Evolutionary conservation across 768 basidiomycete species (phyloP), one percentile per base, ranked within the genome.

Genomic region (Lactifluus pinguis): DNA sequence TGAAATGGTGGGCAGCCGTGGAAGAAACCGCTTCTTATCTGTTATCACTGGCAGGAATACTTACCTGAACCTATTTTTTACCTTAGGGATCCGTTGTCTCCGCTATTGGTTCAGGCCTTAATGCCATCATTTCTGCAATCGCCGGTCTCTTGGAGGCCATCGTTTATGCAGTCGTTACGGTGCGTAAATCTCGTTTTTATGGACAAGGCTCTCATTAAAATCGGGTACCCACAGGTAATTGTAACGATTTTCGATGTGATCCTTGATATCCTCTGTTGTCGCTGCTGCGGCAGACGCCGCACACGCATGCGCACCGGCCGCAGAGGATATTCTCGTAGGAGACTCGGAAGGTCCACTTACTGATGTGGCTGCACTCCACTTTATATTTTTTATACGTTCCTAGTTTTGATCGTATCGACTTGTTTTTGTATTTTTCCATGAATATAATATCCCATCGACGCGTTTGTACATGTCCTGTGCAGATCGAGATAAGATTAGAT

Each of bases 181-280:
- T 87, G 65, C 55, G 81, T 57, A 34, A 6, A 30, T 32, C 42
- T 29, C 17, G n/a, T 13, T 49, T 10, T 3, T 17, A 15, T 30
- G 38, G 36, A 15, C 14, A 32, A 17, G 32, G 19, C 3, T 36
- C 52, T 38, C 52, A 48, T 9, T 4, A 6, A 14, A 25, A 29
- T 39, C 3, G 13, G 13, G 21, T 52, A 21, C 8, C 13, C 0
- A 9, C 63, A 87, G 86, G 73, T 87, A 44, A 76, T 86, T 49
- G 81, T 85, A 10, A 80, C 83, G 0, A 86, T 86, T 59, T 81
- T 85, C 66, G 77, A 86, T 66, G 68, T 84, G 42, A 83, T 87
- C 59, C 61, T 73, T 52, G 86, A 77, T 57, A 75, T 78, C 59
- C 59, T 77, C 13, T 78, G 76, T 68, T 77, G 77, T 67, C 70